Evolutionary conservation across 345 rosid species (phyloP), one percentile per base, ranked within the genome.

Genomic region (Acer yangbiense): DNA sequence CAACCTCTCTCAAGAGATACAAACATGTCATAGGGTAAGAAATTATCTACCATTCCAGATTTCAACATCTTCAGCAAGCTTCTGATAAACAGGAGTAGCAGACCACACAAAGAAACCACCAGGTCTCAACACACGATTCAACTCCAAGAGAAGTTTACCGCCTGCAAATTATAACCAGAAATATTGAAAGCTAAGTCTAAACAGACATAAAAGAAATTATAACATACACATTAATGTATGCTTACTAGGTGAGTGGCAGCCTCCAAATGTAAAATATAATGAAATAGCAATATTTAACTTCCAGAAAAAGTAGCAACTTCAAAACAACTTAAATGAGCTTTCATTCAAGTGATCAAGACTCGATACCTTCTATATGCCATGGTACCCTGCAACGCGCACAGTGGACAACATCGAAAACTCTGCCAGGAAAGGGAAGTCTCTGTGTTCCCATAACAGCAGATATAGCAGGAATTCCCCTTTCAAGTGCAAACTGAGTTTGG

Each of bases 371-470:
- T 73, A 92, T 91, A 82, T 96, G 99, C 99, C 99, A 96, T 35
- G 99, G 99, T 13, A 96, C 99, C 78, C 99, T 91, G 81, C 99
- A 96, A 41, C 98, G 94, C 44, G 99, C 99, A 85, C 99, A 96
- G 85, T 93, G 98, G 72, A 96, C 94, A 60, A 83, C 77, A 88
- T 96, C 99, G 68, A 94, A 96, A 75, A 91, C 98, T 86, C 86
- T 84, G 76, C 91, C 91, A 17, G 99, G 99, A 85, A 86, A 96
- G 57, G 99, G 98, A 85, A 96, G 97, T 82, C 99, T 90, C 71
- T 80, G 78, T 62, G 98, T 94, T 70, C 99, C 99, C 99, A 96
- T 96, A 73, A 94, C 99, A 68, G 99, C 98, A 78, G 98, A 94
- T 83, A 96, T 82, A 68, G 92, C 98, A 18, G 99, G 98, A 75